Conservation (phyloP, 768 basidiomycete genomes). For the Dentipellis sp. region DNA sequence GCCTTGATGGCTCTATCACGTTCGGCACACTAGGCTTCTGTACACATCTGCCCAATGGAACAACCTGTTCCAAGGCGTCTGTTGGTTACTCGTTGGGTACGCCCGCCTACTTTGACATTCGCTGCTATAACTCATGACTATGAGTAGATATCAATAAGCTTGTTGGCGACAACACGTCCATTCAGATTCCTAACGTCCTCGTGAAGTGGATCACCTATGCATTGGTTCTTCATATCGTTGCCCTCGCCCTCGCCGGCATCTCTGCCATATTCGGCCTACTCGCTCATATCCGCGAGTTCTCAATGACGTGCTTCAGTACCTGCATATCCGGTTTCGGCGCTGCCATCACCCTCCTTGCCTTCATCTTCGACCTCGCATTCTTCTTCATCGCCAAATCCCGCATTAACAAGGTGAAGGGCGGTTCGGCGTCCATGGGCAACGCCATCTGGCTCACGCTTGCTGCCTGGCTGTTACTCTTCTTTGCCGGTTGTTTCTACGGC, state of each 20-base stretch:
- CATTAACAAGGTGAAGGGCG: constrained; percentile 66
- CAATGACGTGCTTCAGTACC: constrained; percentile 77
- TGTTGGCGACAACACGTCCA: constrained; percentile 52
- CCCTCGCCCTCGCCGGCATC: constrained; percentile 61
- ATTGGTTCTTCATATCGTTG: constrained; percentile 86
- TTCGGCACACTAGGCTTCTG: constrained; percentile 94
- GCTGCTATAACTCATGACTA: not conserved
- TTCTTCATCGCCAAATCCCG: constrained; percentile 86
- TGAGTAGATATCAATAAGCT: constrained; percentile 69
- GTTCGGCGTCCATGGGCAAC: constrained; percentile 73
- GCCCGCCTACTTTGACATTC: constrained; percentile 18
- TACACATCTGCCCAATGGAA: constrained; percentile 40
- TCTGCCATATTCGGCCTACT: constrained; percentile 78
- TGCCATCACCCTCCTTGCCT: constrained; percentile 69
- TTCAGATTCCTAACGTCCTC: constrained; percentile 72
- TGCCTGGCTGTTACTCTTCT: constrained; percentile 80
- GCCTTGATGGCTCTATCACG: constrained; percentile 52
- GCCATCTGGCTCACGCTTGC: constrained; percentile 88
- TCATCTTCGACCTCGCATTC: constrained; percentile 86
- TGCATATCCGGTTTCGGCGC: constrained; percentile 79
- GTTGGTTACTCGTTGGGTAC: constrained; percentile 86
- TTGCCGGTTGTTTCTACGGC: constrained; percentile 83
- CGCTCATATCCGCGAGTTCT: constrained; percentile 80
- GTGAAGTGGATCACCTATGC: constrained; percentile 96
- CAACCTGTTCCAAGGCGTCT: constrained; percentile 68